Evolutionary conservation across 2,329 filamentous ascomycete genomes (phyloP).

Genomic region (Amphichorda felina): DNA sequence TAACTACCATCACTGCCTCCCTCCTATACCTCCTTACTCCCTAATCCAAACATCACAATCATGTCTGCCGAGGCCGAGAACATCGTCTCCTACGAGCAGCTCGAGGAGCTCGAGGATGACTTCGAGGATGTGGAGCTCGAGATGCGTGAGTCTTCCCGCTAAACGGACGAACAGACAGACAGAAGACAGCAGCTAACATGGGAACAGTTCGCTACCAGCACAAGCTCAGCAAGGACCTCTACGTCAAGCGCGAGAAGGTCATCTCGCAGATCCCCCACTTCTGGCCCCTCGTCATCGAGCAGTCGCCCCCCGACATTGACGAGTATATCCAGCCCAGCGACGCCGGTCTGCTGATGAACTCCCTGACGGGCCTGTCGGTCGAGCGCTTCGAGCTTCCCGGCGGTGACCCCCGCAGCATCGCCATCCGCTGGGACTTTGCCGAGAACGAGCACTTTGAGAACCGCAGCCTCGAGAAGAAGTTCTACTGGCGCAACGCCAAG

Average conservation of each 20-base stretch:
- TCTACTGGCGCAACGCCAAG: conserved; percentile 66
- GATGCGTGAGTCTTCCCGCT: conserved; percentile 56
- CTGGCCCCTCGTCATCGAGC: conserved; percentile 90
- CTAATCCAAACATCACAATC: conserved; percentile 9
- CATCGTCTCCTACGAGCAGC: conserved; percentile 58
- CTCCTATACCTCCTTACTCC: too few species aligned
- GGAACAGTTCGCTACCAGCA: conserved; percentile 64
- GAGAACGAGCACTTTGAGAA: conserved; percentile 78
- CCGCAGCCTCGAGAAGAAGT: conserved; percentile 74
- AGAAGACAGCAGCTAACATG: background rate
- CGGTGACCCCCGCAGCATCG: conserved; percentile 72
- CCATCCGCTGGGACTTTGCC: conserved; percentile 66
- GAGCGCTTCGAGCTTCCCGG: conserved; percentile 67
- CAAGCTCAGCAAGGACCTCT: conserved; percentile 56
- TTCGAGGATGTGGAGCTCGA: conserved; percentile 77
- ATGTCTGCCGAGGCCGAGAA: conserved; percentile 23
- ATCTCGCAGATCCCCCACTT: conserved; percentile 71
- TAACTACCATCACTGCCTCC: too few species aligned
- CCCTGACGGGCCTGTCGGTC: conserved; percentile 59
- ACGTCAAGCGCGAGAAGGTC: conserved; percentile 61
- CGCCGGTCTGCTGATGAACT: conserved; percentile 56
- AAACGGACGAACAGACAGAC: background rate
- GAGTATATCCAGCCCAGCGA: conserved; percentile 78
- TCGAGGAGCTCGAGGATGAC: conserved; percentile 68
- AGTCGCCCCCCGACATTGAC: conserved; percentile 75